Conservation (phyloP, 768 basidiomycete genomes). For the Leucogyrophana mollusca region DNA sequence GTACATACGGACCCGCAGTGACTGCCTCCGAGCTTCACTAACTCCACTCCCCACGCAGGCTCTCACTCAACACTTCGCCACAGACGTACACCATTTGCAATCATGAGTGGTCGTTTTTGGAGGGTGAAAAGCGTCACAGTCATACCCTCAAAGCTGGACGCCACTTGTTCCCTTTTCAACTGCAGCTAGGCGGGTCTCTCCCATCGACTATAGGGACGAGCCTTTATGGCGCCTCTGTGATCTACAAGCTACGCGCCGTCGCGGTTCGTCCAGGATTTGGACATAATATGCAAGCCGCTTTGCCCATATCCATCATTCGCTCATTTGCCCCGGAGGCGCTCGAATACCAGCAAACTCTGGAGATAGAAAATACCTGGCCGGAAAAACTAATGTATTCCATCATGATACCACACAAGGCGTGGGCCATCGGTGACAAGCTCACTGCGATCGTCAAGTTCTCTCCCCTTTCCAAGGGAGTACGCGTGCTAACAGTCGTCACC, state of each 20-base stretch:
- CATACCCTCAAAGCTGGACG: conserved; percentile 96
- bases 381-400: conserved; percentile 95
- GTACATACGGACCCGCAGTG: conserved; percentile 25
- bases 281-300: conserved; percentile 60
- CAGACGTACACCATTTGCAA: conserved; percentile 66
- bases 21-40: background rate
- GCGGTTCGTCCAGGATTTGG: conserved; percentile 78
- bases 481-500: conserved; percentile 64
- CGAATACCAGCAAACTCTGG: conserved; percentile 94
- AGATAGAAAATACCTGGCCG: conserved; percentile 97
- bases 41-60: conserved; percentile 25
- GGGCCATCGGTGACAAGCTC: conserved; percentile 85
- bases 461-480: conserved; percentile 82
- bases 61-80: conserved; percentile 43
- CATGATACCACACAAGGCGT: conserved; percentile 93
- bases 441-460: conserved; percentile 84
- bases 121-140: conserved; percentile 71
- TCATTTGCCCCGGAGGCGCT: conserved; percentile 79
- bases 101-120: conserved; percentile 93
- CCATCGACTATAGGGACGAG: conserved; percentile 73
- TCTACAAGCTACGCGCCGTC: conserved; percentile 88
- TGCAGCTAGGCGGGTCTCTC: conserved; percentile 80
- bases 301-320: conserved; percentile 67
- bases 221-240: conserved; percentile 61
- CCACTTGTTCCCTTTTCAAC: conserved; percentile 90